Evolutionary conservation across 2,329 filamentous ascomycete genomes (phyloP), one percentile per base, ranked within the genome.

Genomic region (Davidsoniella australis): DNA sequence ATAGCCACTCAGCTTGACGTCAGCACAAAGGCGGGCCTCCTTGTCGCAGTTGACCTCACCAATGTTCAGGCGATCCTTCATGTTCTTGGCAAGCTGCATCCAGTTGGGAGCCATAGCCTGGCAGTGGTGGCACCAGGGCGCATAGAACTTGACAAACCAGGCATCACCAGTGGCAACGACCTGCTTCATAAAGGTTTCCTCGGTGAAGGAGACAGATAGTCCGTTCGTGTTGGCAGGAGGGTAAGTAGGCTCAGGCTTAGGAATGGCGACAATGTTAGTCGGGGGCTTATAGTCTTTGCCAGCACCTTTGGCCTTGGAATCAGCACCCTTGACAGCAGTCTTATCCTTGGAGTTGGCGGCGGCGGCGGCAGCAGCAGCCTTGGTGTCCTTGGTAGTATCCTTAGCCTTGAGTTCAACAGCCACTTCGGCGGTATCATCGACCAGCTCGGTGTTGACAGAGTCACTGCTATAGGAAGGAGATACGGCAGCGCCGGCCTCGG

Each of bases 131-230:
- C 91, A 98, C 91, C 89, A 96, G 5, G 91, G 93, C 16, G 86
- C 88, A 62, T 95, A 96, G 63, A 98, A 96, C 65, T 98, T 98
- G 71, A 98, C 79, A 61, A 98, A 95, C 91, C 91, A 98, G 5
- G 88, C 82, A 55, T 96, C 87, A 55, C 84, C 78, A 0, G 86
- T 87, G 62, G 80, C 83, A 2, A 86, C 94, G 43, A 98, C 88
- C 37, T 82, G 69, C 51, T 76, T 78, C 61, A 93, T 82, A 68
- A 98, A 98, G 55, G 71, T 85, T 60, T 95, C 87, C 0, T 84
- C 80, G 2, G 79, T 87, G 47, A 98, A 72, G 5, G 79, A 66
- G 33, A 86, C 70, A 5, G 86, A 93, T 14, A 73, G 68, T 5
- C 91, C 91, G 39, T 80, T 71, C 3, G 77, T 74, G 56, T 98